Evolutionary conservation across 2,329 filamentous ascomycete genomes (phyloP).

Genomic region (Alternaria triticina): DNA sequence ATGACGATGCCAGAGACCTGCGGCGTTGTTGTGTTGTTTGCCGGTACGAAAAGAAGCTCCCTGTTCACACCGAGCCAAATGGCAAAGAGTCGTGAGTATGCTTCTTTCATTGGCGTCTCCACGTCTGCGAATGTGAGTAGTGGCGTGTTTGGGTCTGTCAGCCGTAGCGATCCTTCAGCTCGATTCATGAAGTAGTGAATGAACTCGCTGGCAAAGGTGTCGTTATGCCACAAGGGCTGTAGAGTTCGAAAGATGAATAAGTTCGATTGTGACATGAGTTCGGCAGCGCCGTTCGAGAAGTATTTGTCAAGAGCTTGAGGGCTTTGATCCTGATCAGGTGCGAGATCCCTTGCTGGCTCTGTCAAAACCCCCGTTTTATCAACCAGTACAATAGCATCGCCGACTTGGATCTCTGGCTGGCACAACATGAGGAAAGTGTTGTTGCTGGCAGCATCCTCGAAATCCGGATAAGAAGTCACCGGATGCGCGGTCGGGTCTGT

Average conservation of each 20-base stretch:
- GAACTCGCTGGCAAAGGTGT: background rate
- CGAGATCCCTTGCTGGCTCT: background rate
- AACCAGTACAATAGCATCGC: background rate
- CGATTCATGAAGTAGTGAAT: background rate
- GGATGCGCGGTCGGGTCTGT: background rate
- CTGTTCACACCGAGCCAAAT: background rate
- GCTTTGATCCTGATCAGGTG: background rate
- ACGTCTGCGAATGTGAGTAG: background rate
- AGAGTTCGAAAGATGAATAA: background rate
- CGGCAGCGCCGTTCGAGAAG: background rate
- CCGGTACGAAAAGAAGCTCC: background rate
- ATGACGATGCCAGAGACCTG: background rate
- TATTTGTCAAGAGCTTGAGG: background rate
- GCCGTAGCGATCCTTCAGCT: background rate
- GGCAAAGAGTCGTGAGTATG: background rate
- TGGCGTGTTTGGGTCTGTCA: background rate
- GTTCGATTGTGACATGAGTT: background rate
- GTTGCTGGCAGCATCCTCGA: background rate
- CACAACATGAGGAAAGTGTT: background rate
- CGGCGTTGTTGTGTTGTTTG: background rate
- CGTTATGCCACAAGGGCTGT: background rate
- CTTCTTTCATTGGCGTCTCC: background rate
- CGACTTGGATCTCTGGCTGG: background rate
- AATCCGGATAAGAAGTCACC: background rate
- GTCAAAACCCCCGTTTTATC: background rate